phyloP scores from a whole-genome alignment of 2,329 filamentous ascomycete genomes.

The Fusarium denticulatum region DNA sequence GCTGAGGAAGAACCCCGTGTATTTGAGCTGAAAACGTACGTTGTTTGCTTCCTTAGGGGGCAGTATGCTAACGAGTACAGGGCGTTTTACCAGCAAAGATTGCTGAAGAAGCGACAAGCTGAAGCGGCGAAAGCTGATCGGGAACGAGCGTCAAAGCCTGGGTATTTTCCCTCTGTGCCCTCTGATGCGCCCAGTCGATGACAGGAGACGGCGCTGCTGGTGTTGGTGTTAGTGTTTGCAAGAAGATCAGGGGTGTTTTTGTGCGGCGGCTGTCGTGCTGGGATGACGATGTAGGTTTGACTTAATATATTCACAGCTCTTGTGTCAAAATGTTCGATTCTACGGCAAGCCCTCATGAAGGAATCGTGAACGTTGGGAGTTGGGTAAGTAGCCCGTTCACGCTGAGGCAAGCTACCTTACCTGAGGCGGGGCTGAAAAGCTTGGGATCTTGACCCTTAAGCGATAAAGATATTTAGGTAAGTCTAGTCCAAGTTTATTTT shows the following conservation, averaged over 20 bases:
- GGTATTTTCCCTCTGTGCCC: slow-evolving; percentile 86
- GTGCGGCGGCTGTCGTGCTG: not conserved
- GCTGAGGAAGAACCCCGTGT: slow-evolving; percentile 74
- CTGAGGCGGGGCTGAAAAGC: not conserved
- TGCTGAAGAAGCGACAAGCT: slow-evolving; percentile 72
- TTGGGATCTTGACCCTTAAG: not conserved
- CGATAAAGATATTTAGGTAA: not conserved
- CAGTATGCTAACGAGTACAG: slow-evolving; percentile 53
- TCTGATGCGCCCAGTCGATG: slow-evolving; percentile 61
- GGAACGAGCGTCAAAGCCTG: slow-evolving; percentile 81
- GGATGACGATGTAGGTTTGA: not conserved
- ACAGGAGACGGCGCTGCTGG: not conserved
- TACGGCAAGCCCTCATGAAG: not conserved
- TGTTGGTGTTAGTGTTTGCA: not conserved
- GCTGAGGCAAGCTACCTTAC: too few species aligned
- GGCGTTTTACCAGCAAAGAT: slow-evolving; percentile 85
- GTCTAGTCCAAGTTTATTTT: not conserved
- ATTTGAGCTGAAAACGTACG: slow-evolving; percentile 83
- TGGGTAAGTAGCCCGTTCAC: not conserved
- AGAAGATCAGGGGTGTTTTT: not conserved
- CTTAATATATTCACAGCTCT: not conserved
- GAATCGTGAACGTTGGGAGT: not conserved
- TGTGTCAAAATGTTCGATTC: not conserved
- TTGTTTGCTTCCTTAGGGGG: rapidly evolving
- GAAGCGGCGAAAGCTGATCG: slow-evolving; percentile 77